Conservation (phyloP, 2,329 filamentous ascomycete species). For the Xylaria sp. region DNA sequence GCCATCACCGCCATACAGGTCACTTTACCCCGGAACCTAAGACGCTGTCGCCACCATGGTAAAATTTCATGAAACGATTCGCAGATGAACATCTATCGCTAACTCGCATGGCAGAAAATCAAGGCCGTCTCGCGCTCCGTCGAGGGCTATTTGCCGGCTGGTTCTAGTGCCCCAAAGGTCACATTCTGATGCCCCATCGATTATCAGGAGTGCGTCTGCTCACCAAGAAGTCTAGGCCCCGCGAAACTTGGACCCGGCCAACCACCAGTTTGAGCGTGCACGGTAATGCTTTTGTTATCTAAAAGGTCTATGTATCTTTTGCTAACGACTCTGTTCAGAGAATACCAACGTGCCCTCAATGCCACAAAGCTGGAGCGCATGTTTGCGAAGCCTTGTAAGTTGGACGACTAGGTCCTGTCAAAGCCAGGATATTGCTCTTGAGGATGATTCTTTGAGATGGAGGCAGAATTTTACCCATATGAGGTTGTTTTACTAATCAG, state of each 20-base stretch:
- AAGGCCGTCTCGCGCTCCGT: slow-evolving; percentile 13
- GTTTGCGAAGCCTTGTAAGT: slow-evolving; percentile 64
- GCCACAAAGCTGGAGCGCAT: slow-evolving; percentile 78
- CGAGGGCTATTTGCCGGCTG: slow-evolving; percentile 43
- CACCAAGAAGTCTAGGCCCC: slow-evolving; percentile 29
- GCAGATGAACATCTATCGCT: background rate
- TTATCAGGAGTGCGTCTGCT: slow-evolving; percentile 1
- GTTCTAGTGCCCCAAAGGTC: slow-evolving; percentile 21
- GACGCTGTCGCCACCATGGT: slow-evolving; percentile 12
- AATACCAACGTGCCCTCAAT: slow-evolving; percentile 50
- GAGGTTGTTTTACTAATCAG: background rate
- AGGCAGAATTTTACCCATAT: background rate
- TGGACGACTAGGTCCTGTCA: slow-evolving; percentile 31
- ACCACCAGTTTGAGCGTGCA: slow-evolving; percentile 63
- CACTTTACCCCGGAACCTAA: background rate
- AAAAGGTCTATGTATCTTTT: background rate
- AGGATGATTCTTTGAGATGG: no score
- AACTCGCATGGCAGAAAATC: slow-evolving; percentile 15
- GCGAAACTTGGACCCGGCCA: slow-evolving; percentile 18
- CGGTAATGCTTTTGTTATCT: slow-evolving; percentile 7
- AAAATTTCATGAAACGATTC: background rate
- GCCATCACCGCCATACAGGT: background rate
- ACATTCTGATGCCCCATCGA: background rate
- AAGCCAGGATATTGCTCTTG: no score
- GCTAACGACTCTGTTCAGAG: slow-evolving; percentile 17